phyloP scores from a whole-genome alignment of 495 filamentous ascomycete genomes.

The Penicillium salamii region DNA sequence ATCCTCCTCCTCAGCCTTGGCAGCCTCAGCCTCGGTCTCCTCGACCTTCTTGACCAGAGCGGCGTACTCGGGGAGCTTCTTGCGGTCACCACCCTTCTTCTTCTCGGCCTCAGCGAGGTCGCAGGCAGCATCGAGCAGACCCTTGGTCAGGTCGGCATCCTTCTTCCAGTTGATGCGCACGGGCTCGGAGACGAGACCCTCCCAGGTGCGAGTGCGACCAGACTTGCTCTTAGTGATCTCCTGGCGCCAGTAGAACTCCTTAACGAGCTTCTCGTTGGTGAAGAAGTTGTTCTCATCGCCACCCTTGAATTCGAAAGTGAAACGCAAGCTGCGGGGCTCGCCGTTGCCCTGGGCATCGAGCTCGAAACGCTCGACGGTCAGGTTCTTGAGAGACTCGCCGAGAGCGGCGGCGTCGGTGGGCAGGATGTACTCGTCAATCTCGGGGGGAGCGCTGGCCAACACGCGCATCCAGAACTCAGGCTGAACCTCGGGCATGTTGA shows the following conservation, averaged over 20 bases:
- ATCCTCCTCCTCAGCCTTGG: conserved; percentile 34
- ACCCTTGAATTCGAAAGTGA: conserved; percentile 44
- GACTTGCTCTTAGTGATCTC: conserved; percentile 30
- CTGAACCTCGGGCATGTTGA: conserved; percentile 55
- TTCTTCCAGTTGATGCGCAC: conserved; percentile 86
- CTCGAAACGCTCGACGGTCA: conserved; percentile 77
- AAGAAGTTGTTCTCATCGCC: conserved; percentile 69
- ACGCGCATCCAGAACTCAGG: conserved; percentile 87
- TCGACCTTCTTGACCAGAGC: conserved; percentile 45
- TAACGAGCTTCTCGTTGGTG: conserved; percentile 69
- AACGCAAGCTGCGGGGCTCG: conserved; percentile 47
- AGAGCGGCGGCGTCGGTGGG: conserved; percentile 70
- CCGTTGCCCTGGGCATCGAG: conserved; percentile 55
- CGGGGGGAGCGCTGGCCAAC: conserved; percentile 74
- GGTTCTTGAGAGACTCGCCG: conserved; percentile 52
- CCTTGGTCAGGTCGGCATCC: conserved; percentile 76
- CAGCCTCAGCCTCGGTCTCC: conserved; percentile 24
- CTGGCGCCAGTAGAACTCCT: conserved; percentile 82
- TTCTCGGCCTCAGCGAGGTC: conserved; percentile 65
- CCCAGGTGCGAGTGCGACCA: conserved; percentile 56
- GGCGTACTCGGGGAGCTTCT: conserved; percentile 48
- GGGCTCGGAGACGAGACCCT: conserved; percentile 77
- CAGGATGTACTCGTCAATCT: conserved; percentile 82
- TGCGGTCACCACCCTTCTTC: conserved; percentile 39
- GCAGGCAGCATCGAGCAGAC: conserved; percentile 68